These are phyloP conservation scores for Blastobotrys terrestris DNA, from an alignment of 805 yeast genomes.

Conservation along the genomic window DNA sequence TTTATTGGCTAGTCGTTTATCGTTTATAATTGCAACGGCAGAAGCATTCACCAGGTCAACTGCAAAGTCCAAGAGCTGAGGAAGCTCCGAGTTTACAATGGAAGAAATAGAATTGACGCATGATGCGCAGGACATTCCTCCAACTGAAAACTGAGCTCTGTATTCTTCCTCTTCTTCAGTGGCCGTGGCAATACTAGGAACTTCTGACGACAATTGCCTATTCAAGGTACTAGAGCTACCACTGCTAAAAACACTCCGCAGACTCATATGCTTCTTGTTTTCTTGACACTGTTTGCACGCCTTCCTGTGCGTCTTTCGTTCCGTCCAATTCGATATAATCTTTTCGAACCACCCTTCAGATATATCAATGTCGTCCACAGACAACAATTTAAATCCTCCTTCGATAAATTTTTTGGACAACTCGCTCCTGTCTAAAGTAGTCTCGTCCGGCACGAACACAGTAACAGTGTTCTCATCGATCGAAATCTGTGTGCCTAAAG, in stretches of 20 bases:
- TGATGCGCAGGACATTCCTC: slow-evolving; percentile 66
- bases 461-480: slow-evolving; percentile 25
- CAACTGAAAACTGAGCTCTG: slow-evolving; percentile 49
- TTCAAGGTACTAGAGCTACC: neutral
- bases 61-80: slow-evolving; percentile 34
- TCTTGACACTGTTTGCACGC: slow-evolving; percentile 17
- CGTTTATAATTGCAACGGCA: slow-evolving; percentile 45
- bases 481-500: slow-evolving; percentile 16
- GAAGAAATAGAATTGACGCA: slow-evolving; percentile 47
- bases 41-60: slow-evolving; percentile 49
- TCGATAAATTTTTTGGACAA: slow-evolving; percentile 15
- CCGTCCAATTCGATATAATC: slow-evolving; percentile 3
- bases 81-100: slow-evolving; percentile 32
- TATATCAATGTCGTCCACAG: slow-evolving; percentile 11
- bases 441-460: slow-evolving; percentile 22
- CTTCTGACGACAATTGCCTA: slow-evolving; percentile 14
- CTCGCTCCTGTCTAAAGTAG: slow-evolving; percentile 8
- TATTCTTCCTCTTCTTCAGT: slow-evolving; percentile 24
- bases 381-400: slow-evolving; percentile 23
- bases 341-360: slow-evolving; percentile 1
- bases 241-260: neutral
- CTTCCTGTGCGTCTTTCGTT: slow-evolving; percentile 9
- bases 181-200: slow-evolving; percentile 14
- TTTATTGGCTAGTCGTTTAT: slow-evolving; percentile 44
- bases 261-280: slow-evolving; percentile 11